Evolutionary conservation across 139 green algal species (phyloP), one percentile per base, ranked within the genome.

Genomic region (Chara braunii): DNA sequence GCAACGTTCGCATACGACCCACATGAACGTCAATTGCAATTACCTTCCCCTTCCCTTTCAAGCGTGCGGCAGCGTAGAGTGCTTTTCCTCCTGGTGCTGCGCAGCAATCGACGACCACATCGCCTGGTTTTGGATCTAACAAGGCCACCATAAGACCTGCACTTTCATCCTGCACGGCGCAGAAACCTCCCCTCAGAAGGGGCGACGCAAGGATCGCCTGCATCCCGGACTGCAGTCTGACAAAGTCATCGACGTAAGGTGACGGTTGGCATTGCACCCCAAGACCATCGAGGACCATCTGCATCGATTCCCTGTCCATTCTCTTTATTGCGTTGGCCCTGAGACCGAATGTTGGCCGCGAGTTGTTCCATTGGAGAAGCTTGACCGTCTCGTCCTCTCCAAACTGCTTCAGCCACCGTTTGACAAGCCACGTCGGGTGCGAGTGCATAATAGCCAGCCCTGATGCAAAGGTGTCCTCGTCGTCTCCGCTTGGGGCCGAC

Each of bases 11-110:
- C 22, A 67, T n/a, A 4, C 66, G 66, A 0, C 56, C 57, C 37
- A 43, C 55, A n/a, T 75, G 60, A 37, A 67, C 57, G 35, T 75
- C 66, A 37, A 75, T 34, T 33, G 66, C 66, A 55, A 80, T 12
- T 53, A 86, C 81, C 54, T 72, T 24, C 50, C 73, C 73, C 1
- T 23, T 51, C 4, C 54, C 43, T 2, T 54, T 14, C 83, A 95
- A 89, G 31, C 78, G 45, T 1, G 76, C 63, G 0, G 90, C 88
- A n/a, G 83, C 74, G 51, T 87, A 90, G 29, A 92, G 68, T 7
- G 87, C 67, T 72, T 96, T 96, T 50, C 89, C 87, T 4, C 90
- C 90, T 0, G 90, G 90, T 0, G 90, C 90, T 8, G 89, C 85
- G 54, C 90, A 96, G 45, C 68, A 81, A 72, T 96, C 90, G 30